These are phyloP conservation scores for Pseudogymnoascus sp. DNA, from an alignment of 2,329 filamentous ascomycete genomes.

Conservation along the genomic window DNA sequence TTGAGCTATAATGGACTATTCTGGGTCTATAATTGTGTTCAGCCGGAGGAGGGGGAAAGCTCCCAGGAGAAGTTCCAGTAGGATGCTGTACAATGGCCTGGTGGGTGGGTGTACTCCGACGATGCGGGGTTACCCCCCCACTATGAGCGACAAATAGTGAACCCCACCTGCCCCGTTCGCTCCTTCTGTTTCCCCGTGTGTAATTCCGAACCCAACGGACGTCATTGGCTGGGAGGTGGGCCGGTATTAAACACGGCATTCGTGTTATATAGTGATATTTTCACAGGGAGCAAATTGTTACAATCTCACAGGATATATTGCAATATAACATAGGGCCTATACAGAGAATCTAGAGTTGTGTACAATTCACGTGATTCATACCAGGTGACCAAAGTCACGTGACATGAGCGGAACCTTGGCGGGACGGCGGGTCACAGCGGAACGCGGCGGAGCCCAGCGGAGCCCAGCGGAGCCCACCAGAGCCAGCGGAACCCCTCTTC, in stretches of 20 bases:
- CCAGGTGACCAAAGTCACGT: neutral
- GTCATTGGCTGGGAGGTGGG: neutral
- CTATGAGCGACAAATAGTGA: neutral
- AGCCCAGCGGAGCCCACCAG: neutral
- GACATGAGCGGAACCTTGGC: neutral
- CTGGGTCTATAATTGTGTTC: neutral
- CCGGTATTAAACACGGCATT: neutral
- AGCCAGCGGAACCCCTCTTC: neutral
- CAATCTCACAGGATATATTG: neutral
- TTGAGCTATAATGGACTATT: neutral
- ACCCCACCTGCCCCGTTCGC: neutral
- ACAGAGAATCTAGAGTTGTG: neutral
- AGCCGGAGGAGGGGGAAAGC: neutral
- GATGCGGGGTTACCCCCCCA: neutral
- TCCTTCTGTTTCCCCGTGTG: neutral
- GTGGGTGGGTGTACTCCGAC: neutral
- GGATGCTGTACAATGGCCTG: neutral
- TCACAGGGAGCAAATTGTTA: neutral
- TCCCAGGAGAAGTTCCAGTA: neutral
- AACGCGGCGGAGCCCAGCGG: neutral
- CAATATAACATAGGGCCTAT: neutral
- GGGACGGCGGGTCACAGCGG: neutral
- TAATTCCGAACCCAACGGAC: neutral
- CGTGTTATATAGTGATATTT: neutral
- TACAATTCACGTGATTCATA: neutral